phyloP scores from a whole-genome alignment of 2,329 filamentous ascomycete genomes.

The Mollisiaceae sp. region DNA sequence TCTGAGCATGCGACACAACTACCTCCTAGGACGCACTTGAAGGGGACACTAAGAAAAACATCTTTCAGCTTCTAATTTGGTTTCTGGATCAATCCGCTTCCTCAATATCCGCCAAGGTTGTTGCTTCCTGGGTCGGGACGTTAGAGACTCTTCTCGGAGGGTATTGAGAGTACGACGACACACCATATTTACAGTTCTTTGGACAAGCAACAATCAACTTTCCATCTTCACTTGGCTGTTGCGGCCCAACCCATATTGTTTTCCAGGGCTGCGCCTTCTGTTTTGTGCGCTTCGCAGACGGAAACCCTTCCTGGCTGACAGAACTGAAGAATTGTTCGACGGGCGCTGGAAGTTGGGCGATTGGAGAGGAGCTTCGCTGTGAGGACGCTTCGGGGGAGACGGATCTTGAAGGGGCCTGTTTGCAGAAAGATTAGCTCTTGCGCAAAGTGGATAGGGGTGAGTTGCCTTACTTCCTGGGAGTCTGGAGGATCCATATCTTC shows the following conservation, averaged over 20 bases:
- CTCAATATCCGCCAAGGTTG: conserved; percentile 24
- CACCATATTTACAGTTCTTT: conserved; percentile 24
- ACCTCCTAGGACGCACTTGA: not conserved
- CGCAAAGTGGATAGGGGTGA: not conserved
- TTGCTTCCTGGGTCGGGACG: conserved; percentile 17
- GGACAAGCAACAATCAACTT: conserved; percentile 27
- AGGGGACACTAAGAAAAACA: not conserved
- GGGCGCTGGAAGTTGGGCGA: not conserved
- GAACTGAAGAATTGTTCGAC: conserved; percentile 19
- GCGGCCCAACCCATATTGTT: conserved; percentile 10
- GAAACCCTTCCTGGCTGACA: conserved; percentile 18
- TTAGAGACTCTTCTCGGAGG: not conserved
- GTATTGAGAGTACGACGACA: not conserved
- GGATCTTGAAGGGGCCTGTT: conserved; percentile 6
- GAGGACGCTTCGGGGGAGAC: conserved; percentile 17
- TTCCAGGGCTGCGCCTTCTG: conserved; percentile 24
- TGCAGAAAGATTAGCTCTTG: not conserved
- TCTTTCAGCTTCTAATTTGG: not conserved
- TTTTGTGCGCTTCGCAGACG: conserved; percentile 10
- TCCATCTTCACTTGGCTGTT: conserved; percentile 23
- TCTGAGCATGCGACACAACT: not conserved
- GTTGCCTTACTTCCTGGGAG: not conserved
- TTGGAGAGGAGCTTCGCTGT: not conserved
- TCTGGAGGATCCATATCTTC: not conserved
- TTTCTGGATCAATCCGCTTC: not conserved